Evolutionary conservation across 2,329 filamentous ascomycete genomes (phyloP).

Genomic region (Talaromyces pinophilus): DNA sequence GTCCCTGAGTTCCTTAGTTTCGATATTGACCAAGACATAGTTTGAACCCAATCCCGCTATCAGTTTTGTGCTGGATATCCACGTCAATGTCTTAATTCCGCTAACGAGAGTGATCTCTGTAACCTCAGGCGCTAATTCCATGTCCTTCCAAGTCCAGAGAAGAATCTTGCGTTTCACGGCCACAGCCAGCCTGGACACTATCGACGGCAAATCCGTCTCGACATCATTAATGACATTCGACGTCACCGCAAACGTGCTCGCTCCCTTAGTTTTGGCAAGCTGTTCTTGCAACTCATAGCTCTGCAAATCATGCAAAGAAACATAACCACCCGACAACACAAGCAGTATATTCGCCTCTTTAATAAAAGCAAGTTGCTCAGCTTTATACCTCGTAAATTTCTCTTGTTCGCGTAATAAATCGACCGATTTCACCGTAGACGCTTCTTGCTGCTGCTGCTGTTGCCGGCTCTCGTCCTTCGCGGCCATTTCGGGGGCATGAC

Average conservation of each 20-base stretch:
- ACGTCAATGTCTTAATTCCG: conserved; percentile 83
- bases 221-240: conserved; percentile 93
- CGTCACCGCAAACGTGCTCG: conserved; percentile 85
- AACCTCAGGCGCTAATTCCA: conserved; percentile 74
- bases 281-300: conserved; percentile 80
- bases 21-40: conserved; percentile 84
- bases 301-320: conserved; percentile 86
- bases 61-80: conserved; percentile 83
- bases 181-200: conserved; percentile 87
- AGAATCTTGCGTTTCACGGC: conserved; percentile 88
- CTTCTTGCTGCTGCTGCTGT: conserved; percentile 17
- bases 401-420: conserved; percentile 90
- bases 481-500: conserved; percentile 24
- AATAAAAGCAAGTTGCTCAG: conserved; percentile 92
- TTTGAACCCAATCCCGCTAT: conserved; percentile 89
- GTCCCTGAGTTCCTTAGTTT: conserved; percentile 71
- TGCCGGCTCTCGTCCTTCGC: conserved; percentile 21
- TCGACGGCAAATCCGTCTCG: conserved; percentile 83
- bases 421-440: conserved; percentile 57
- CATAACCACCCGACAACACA: conserved; percentile 83
- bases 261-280: conserved; percentile 80
- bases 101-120: conserved; percentile 78
- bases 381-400: conserved; percentile 84
- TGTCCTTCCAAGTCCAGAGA: conserved; percentile 95
- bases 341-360: conserved; percentile 92